Evolutionary conservation across 2,329 filamentous ascomycete genomes (phyloP).

Genomic region (Alternaria tenuissima): DNA sequence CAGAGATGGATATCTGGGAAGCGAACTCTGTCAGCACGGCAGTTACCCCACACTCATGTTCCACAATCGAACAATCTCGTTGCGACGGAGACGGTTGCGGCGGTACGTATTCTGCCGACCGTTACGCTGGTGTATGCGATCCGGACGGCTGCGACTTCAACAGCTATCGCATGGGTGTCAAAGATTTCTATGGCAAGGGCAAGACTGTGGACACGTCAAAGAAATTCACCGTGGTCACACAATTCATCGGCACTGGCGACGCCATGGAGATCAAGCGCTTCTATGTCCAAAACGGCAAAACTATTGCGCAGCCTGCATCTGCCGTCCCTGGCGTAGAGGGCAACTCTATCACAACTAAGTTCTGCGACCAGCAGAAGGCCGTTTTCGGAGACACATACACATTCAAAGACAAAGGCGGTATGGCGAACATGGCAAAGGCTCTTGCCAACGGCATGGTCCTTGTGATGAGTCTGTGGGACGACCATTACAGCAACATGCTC

Average conservation of each 20-base stretch:
- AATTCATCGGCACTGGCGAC: constrained; percentile 56
- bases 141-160: constrained; percentile 71
- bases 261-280: constrained; percentile 55
- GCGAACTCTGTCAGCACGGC: constrained; percentile 71
- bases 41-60: constrained; percentile 71
- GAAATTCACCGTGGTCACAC: constrained; percentile 59
- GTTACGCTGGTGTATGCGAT: constrained; percentile 71
- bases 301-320: constrained; percentile 56
- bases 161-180: constrained; percentile 69
- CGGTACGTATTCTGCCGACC: constrained; percentile 60
- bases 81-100: constrained; percentile 59
- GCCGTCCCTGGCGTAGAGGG: constrained; percentile 55
- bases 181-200: constrained; percentile 67
- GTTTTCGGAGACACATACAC: constrained; percentile 50
- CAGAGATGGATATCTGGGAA: constrained; percentile 72
- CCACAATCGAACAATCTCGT: constrained; percentile 58
- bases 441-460: constrained; percentile 68
- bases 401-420: constrained; percentile 65
- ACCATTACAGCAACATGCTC: constrained; percentile 73
- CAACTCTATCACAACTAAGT: constrained; percentile 43
- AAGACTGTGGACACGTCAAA: constrained; percentile 55
- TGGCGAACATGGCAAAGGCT: constrained; percentile 63
- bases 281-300: constrained; percentile 60
- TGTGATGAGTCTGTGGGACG: constrained; percentile 69
- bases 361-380: constrained; percentile 41